These are phyloP conservation scores for Pisolithus microcarpus DNA, from an alignment of 768 basidiomycete species.

Conservation along the genomic window DNA sequence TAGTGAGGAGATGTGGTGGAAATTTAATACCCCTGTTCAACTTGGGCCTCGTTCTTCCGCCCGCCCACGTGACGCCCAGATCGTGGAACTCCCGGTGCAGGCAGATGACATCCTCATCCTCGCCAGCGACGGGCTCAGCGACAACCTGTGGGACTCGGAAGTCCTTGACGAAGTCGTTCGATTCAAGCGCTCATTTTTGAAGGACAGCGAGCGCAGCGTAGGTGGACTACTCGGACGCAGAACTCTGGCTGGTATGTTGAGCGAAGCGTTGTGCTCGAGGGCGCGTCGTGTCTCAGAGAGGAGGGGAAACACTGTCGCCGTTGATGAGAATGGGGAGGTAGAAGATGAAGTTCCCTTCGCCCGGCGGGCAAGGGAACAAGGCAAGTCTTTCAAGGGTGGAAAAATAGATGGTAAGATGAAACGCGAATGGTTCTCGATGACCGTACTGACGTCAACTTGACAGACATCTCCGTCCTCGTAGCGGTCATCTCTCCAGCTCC, in stretches of 20 bases:
- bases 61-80: slow-evolving; percentile 59
- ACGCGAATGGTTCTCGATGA: not conserved
- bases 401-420: slow-evolving; percentile 69
- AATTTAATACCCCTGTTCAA: slow-evolving; percentile 60
- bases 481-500: slow-evolving; percentile 52
- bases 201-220: slow-evolving; percentile 10
- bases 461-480: slow-evolving; percentile 63
- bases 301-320: slow-evolving; percentile 17
- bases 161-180: slow-evolving; percentile 73
- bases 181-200: slow-evolving; percentile 39
- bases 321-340: slow-evolving; percentile 23
- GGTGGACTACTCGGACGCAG: slow-evolving; percentile 36
- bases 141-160: slow-evolving; percentile 87
- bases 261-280: slow-evolving; percentile 75
- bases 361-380: slow-evolving; percentile 67
- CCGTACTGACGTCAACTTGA: not conserved
- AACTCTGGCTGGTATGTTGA: slow-evolving; percentile 62
- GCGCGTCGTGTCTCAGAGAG: slow-evolving; percentile 64
- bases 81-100: slow-evolving; percentile 61
- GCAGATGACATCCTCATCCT: slow-evolving; percentile 75
- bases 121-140: slow-evolving; percentile 73
- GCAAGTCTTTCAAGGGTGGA: slow-evolving; percentile 67
- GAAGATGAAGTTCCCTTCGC: slow-evolving; percentile 74
- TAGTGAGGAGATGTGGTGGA: slow-evolving; percentile 92
- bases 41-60: slow-evolving; percentile 58